A percentile compares a stretch with the other conserved stretches of the same genome.
Evolutionary conservation across 345 rosid genomes (phyloP).

Genomic region (Carallia pectinifolia): DNA sequence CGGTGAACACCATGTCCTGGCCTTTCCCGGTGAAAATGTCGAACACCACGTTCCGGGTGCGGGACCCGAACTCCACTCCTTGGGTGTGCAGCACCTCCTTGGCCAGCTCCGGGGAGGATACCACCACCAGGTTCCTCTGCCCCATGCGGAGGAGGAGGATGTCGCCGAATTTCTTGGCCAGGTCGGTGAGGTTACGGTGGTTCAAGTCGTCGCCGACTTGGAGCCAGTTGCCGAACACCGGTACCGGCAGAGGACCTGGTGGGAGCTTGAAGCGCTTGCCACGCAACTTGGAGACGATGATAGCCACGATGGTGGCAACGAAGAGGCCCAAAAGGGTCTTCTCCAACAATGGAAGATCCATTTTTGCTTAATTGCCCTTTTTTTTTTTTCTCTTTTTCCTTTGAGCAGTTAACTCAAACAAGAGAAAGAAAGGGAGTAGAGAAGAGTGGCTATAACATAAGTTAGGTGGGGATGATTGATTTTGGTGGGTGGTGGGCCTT

Average conservation of each 20-base stretch:
- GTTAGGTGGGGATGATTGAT: too few relatives aligned
- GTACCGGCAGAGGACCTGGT: conserved; percentile 86
- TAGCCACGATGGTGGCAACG: conserved; percentile 59
- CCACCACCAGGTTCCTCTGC: conserved; percentile 80
- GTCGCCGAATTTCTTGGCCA: conserved; percentile 71
- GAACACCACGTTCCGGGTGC: conserved; percentile 91
- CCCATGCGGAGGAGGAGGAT: conserved; percentile 83
- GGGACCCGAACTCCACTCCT: conserved; percentile 91
- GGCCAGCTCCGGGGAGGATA: conserved; percentile 82
- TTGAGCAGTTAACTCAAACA: too few relatives aligned
- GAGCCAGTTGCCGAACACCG: conserved; percentile 97
- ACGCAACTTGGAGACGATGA: conserved; percentile 69
- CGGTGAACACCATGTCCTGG: conserved; percentile 99
- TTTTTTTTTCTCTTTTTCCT: too few relatives aligned
- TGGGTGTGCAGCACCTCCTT: conserved; percentile 93
- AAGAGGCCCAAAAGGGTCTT: conserved; percentile 76
- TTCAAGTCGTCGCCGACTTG: conserved; percentile 96
- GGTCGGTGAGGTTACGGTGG: conserved; percentile 81
- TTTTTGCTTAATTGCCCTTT: not conserved
- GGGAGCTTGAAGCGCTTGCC: conserved; percentile 86
- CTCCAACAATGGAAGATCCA: conserved; percentile 86
- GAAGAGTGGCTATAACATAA: not conserved
- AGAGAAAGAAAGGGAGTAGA: not conserved
- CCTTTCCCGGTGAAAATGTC: conserved; percentile 97
- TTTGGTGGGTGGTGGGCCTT: too few relatives aligned